phyloP scores from a whole-genome alignment of 495 filamentous ascomycete genomes.

The Collariella sp. region DNA sequence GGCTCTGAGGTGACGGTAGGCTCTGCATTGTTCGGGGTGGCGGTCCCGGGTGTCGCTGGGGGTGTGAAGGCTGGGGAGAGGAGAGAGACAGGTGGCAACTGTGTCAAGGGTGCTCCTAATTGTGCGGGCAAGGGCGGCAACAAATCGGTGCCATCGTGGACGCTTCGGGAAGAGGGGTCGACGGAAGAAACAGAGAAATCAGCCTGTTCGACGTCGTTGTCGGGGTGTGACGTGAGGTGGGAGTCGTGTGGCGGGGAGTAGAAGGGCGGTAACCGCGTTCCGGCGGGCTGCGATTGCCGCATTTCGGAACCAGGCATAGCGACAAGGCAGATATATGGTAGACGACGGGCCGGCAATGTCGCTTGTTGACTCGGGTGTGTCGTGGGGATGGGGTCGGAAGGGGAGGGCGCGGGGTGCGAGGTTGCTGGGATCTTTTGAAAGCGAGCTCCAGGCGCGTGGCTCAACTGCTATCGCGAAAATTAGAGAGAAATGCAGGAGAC shows the following conservation, averaged over 20 bases:
- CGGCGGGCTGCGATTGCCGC: constrained; percentile 22
- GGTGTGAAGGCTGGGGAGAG: constrained; percentile 75
- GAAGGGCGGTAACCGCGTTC: constrained; percentile 35
- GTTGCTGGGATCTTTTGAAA: no score
- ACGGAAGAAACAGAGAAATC: constrained; percentile 15
- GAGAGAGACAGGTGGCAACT: constrained; percentile 39
- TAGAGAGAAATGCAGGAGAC: no score
- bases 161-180: neutral
- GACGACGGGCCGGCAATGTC: neutral
- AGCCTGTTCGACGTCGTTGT: constrained; percentile 13
- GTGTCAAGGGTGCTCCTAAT: constrained; percentile 12
- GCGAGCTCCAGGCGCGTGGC: no score
- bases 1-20: constrained; percentile 26
- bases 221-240: constrained; percentile 11
- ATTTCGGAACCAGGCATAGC: constrained; percentile 13
- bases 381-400: neutral
- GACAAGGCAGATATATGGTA: neutral
- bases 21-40: constrained; percentile 36
- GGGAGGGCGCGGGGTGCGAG: no score
- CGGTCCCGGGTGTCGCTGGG: constrained; percentile 62
- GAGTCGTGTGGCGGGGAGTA: constrained; percentile 38
- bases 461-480: no score
- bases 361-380: neutral
- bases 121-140: neutral
- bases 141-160: neutral